phyloP scores from a whole-genome alignment of 441 rosid species.

The Croton setiger region DNA sequence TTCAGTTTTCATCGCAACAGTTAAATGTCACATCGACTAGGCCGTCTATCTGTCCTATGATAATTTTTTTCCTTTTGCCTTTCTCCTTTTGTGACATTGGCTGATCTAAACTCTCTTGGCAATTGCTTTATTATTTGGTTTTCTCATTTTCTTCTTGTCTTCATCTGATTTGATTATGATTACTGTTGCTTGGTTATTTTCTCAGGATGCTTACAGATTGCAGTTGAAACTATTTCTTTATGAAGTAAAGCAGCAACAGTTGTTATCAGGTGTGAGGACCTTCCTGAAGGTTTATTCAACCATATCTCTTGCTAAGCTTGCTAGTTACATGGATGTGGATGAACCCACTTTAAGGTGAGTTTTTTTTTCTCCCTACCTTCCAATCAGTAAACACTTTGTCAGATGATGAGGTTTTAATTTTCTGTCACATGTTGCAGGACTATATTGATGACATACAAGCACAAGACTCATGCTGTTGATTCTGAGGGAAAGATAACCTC shows the following conservation, averaged over 20 bases:
- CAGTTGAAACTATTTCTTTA: conserved; percentile 91
- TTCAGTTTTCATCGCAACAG: neutral
- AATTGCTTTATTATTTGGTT: neutral
- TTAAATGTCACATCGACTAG: neutral
- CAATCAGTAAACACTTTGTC: neutral
- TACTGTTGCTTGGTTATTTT: conserved; percentile 7
- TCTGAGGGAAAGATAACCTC: conserved; percentile 69
- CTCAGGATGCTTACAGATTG: conserved; percentile 90
- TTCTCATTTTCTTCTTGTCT: neutral
- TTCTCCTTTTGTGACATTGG: neutral
- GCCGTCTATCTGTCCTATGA: neutral
- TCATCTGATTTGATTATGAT: neutral
- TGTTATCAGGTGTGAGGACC: conserved; percentile 73
- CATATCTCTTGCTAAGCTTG: conserved; percentile 76
- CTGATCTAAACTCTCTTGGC: neutral
- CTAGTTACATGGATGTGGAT: conserved; percentile 90
- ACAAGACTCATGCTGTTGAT: conserved; percentile 67
- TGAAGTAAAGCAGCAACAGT: conserved; percentile 92
- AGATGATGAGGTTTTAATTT: conserved; percentile 8
- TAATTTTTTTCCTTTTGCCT: neutral
- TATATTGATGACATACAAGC: conserved; percentile 17
- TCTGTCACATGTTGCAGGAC: conserved; percentile 38
- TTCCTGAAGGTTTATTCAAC: conserved; percentile 86
- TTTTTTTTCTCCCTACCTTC: neutral
- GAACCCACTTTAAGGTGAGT: conserved; percentile 75